Conservation (phyloP, 2,329 filamentous ascomycete species). For the Neurospora sp. region DNA sequence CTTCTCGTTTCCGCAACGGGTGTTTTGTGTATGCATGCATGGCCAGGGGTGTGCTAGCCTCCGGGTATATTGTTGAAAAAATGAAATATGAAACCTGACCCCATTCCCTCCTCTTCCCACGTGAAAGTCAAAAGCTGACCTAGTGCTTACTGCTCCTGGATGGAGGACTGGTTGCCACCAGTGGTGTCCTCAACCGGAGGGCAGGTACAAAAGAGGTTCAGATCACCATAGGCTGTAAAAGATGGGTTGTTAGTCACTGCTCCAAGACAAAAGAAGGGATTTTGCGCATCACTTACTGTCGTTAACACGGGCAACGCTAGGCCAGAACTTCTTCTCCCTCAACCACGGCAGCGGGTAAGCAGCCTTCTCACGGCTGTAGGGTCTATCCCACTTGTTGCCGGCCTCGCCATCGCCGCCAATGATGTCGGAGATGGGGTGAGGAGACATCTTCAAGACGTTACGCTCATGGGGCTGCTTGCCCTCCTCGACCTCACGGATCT, state of each 20-base stretch:
- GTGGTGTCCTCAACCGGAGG: slow-evolving; percentile 65
- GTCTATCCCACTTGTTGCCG: slow-evolving; percentile 61
- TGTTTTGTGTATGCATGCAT: too few relatives aligned
- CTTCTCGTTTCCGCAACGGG: background rate
- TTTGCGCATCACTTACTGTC: slow-evolving; percentile 53
- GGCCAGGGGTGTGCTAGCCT: background rate
- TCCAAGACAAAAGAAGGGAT: background rate
- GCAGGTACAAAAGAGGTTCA: slow-evolving; percentile 92
- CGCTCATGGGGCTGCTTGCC: slow-evolving; percentile 63
- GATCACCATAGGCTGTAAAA: slow-evolving; percentile 67
- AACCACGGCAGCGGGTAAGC: slow-evolving; percentile 79
- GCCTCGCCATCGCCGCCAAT: slow-evolving; percentile 46
- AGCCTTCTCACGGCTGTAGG: slow-evolving; percentile 71
- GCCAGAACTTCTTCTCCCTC: slow-evolving; percentile 97
- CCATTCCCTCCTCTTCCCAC: background rate
- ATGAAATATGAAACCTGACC: background rate
- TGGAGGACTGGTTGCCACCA: slow-evolving; percentile 15
- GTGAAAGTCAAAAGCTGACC: background rate
- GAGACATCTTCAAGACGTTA: slow-evolving; percentile 83
- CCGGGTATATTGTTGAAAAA: background rate
- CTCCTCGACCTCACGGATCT: slow-evolving; percentile 76
- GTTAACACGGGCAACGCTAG: slow-evolving; percentile 73
- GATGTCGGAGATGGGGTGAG: slow-evolving; percentile 76
- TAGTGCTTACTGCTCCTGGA: slow-evolving; percentile 4
- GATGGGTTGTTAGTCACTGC: background rate